These are phyloP conservation scores for Mycotypha africana DNA, from an alignment of 371 early-diverging fungal genomes.

Conservation along the genomic window DNA sequence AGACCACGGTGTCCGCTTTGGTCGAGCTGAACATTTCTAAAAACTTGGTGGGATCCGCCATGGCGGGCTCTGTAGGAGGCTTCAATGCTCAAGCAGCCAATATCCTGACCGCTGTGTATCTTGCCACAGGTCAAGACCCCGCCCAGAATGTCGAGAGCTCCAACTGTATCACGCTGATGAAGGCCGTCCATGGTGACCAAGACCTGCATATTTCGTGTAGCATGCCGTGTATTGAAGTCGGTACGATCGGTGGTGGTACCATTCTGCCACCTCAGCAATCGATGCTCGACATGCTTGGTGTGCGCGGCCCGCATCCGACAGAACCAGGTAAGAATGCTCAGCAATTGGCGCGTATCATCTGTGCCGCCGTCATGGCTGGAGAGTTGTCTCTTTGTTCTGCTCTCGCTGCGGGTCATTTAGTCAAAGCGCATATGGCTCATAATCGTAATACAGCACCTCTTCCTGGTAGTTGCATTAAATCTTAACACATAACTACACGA, in stretches of 20 bases:
- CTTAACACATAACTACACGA: too few relatives aligned
- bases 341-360: conserved; percentile 83
- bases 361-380: conserved; percentile 95
- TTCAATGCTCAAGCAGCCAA: conserved; percentile 98
- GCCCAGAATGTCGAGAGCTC: conserved; percentile 96
- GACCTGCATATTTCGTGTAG: conserved; percentile 86
- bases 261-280: conserved; percentile 84
- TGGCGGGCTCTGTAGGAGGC: conserved; percentile 94
- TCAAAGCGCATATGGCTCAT: conserved; percentile 79
- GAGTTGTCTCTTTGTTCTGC: conserved; percentile 89
- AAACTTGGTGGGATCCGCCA: conserved; percentile 92
- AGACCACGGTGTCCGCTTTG: conserved; percentile 79
- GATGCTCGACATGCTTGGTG: conserved; percentile 87
- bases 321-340: conserved; percentile 89
- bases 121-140: conserved; percentile 97
- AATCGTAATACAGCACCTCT: conserved; percentile 50
- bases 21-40: conserved; percentile 83
- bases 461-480: conserved; percentile 19
- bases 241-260: conserved; percentile 96
- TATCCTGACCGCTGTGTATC: conserved; percentile 89
- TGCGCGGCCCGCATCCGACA: conserved; percentile 77
- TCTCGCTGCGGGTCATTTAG: conserved; percentile 82
- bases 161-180: conserved; percentile 95
- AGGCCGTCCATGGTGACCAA: conserved; percentile 69
- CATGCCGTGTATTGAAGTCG: conserved; percentile 96